Base-by-base conservation (phyloP, 2,329 filamentous ascomycete species). In the Penicillium sp. region DNA sequence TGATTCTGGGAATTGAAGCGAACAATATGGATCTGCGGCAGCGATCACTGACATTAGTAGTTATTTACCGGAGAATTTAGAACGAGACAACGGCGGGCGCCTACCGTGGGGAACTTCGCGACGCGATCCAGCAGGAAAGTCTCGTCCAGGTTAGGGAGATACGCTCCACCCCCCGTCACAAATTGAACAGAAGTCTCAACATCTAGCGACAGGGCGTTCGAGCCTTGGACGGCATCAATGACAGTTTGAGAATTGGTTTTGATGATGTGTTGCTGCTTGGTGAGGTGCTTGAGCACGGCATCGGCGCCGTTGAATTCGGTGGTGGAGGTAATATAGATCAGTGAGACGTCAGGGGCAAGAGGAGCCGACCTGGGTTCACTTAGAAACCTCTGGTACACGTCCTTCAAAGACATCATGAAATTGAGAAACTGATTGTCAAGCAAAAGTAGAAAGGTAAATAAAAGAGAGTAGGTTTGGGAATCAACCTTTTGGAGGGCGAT, bases 261-360 rank as follows among this genome's bases (percentile, higher is more conserved):
- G 73, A 97, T 83, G 74, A 91, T 86, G 75, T 88, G 90, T 70
- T 86, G 84, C 75, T 93, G 86, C 44, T 85, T 84, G 71, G 82
- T 84, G 65, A 97, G 80, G 79, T 98, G 93, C 81, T 92, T 93
- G 79, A 94, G 82, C 76, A 99, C 92, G 51, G 91, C 87, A 56
- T 88, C 84, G 51, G 90, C 78, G 69, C 91, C 88, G 65, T 85
- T 83, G 74, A 96, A 83, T 66, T 87, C 87, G 38, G 89, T 92
- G 13, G 93, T 90, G 7, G 94, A 97, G 60, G 93, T 92, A 76
- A 98, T 90, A 82, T 98, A 99, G 83, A 94, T 88, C 69, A 93
- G 81, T 49, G 90, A 86, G 62, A 90, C 89, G 76, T 89, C 84
- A 58, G 85, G 79, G 41, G 88, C 84, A 71, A 94, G 82, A 60